A percentile compares a stretch with the other conserved stretches of the same genome.
These are phyloP conservation scores for Teunomyces funiuensis DNA, from an alignment of 805 yeast genomes.

Conservation along the genomic window DNA sequence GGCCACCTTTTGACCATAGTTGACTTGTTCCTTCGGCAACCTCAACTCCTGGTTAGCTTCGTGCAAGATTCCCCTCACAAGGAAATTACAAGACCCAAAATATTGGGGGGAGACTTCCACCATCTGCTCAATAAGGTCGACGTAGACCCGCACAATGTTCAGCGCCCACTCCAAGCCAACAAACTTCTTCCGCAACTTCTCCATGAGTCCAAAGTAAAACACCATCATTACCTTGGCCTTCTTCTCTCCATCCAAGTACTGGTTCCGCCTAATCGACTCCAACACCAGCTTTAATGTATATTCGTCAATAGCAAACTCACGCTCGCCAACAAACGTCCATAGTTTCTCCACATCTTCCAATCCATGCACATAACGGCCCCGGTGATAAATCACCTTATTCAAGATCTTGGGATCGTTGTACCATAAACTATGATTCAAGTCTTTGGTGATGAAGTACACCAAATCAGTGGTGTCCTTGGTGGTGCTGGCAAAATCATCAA, in stretches of 20 bases:
- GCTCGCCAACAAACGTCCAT: conserved; percentile 8
- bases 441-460: conserved; percentile 33
- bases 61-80: conserved; percentile 10
- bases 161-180: background rate
- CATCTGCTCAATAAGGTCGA: conserved; percentile 8
- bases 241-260: background rate
- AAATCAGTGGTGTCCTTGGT: conserved; percentile 27
- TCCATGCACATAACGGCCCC: conserved; percentile 2
- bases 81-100: conserved; percentile 1
- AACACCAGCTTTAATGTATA: conserved; percentile 7
- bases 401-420: conserved; percentile 24
- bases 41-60: conserved; percentile 10
- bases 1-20: conserved; percentile 6
- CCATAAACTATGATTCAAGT: conserved; percentile 32
- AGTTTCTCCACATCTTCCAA: conserved; percentile 7
- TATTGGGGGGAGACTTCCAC: conserved; percentile 2
- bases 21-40: conserved; percentile 9
- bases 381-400: conserved; percentile 25
- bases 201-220: conserved; percentile 6
- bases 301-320: conserved; percentile 5
- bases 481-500: conserved; percentile 36
- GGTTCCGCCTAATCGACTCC: conserved; percentile 8
- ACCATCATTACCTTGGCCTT: conserved; percentile 6
- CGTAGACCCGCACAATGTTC: conserved; percentile 5
- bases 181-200: background rate